Conservation (phyloP, 192 early-diverging fungal genomes). For the Coemansia sp. region DNA sequence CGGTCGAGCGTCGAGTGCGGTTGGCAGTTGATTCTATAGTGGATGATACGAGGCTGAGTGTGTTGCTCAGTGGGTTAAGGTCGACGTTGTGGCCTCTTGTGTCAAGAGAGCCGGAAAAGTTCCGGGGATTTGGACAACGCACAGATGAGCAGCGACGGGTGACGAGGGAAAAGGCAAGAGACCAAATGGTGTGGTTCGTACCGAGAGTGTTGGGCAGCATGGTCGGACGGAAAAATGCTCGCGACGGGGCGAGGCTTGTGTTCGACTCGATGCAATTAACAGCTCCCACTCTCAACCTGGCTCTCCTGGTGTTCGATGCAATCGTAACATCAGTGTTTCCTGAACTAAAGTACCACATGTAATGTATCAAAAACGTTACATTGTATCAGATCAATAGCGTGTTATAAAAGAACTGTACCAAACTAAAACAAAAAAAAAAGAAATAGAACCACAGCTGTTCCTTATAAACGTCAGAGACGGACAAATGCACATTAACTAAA, state of each 20-base stretch:
- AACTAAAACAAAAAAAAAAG: no score
- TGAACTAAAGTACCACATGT: constrained; percentile 51
- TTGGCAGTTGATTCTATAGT: constrained; percentile 25
- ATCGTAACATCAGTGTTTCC: constrained; percentile 69
- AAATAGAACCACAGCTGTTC: no score
- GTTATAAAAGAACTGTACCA: no score
- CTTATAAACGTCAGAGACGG: no score
- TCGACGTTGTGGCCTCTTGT: constrained; percentile 45
- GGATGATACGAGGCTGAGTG: constrained; percentile 28
- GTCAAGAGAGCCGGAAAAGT: background rate
- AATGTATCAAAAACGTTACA: no score
- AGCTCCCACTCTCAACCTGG: constrained; percentile 76
- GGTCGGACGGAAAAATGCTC: constrained; percentile 82
- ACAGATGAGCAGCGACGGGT: constrained; percentile 43
- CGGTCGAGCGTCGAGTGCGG: constrained; percentile 73
- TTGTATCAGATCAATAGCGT: no score
- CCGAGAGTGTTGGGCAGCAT: constrained; percentile 72
- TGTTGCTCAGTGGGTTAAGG: constrained; percentile 27
- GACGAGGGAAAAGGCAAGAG: constrained; percentile 53
- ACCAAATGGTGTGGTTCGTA: constrained; percentile 60
- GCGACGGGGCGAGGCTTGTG: constrained; percentile 68
- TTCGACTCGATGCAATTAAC: constrained; percentile 74
- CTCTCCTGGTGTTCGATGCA: constrained; percentile 75
- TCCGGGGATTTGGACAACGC: constrained; percentile 12
- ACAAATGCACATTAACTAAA: no score